Evolutionary conservation across 306 rosid genomes (phyloP).

Genomic region (Quercus bicolor): DNA sequence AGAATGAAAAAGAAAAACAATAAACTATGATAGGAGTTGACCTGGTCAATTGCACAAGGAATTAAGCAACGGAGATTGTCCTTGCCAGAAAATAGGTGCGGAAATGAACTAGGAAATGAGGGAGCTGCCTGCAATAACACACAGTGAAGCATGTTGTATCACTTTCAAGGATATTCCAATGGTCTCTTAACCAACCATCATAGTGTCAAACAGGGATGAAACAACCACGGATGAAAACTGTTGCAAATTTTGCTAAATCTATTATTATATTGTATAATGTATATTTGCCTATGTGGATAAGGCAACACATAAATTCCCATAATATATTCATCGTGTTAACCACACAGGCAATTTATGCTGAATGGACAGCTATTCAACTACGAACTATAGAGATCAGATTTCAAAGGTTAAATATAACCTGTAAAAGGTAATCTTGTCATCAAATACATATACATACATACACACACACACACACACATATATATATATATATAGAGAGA

Average conservation of each 20-base stretch:
- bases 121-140: constrained; percentile 80
- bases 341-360: not conserved
- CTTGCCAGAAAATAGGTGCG: constrained; percentile 79
- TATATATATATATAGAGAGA: no score
- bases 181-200: not conserved
- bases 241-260: not conserved
- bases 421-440: not conserved
- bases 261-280: not conserved
- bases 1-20: constrained; percentile 2
- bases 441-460: not conserved
- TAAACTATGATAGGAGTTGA: constrained; percentile 11
- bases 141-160: constrained; percentile 17
- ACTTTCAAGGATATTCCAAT: constrained; percentile 12
- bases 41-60: constrained; percentile 99
- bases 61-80: constrained; percentile 80
- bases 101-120: constrained; percentile 96
- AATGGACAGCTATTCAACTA: constrained; percentile 1
- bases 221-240: not conserved
- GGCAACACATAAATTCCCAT: not conserved
- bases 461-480: no score
- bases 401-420: not conserved
- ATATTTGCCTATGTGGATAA: not conserved
- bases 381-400: not conserved
- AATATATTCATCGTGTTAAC: not conserved
- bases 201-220: not conserved